Evolutionary conservation across 441 rosid genomes (phyloP).

Genomic region (Adansonia rubrostipa): DNA sequence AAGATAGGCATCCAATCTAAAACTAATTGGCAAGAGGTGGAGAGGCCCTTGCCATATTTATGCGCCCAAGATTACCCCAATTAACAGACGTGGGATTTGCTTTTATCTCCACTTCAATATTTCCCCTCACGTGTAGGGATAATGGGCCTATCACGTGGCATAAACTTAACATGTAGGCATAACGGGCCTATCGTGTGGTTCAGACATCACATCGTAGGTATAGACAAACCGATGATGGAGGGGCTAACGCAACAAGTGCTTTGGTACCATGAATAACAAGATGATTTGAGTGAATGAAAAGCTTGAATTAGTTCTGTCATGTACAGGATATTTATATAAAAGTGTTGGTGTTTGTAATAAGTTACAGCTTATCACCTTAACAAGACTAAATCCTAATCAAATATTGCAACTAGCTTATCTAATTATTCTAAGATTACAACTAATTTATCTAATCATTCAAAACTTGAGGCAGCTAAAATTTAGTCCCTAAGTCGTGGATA

Average conservation of each 20-base stretch:
- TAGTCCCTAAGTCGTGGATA: neutral
- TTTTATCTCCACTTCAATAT: neutral
- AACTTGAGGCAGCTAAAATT: neutral
- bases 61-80: neutral
- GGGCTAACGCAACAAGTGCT: neutral
- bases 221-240: neutral
- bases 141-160: neutral
- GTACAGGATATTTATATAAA: neutral
- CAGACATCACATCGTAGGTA: neutral
- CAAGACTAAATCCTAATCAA: neutral
- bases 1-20: constrained; percentile 5
- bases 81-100: constrained; percentile 3
- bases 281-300: constrained; percentile 10
- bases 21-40: neutral
- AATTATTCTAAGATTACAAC: constrained; percentile 15
- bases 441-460: neutral
- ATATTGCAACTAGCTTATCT: neutral
- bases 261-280: neutral
- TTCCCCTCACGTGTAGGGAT: neutral
- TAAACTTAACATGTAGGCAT: neutral
- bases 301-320: constrained; percentile 1
- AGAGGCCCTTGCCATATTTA: neutral
- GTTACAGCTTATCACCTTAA: neutral
- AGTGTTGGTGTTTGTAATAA: neutral
- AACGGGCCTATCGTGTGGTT: neutral